These are phyloP conservation scores for Kentomonas sorsogonicus DNA, from an alignment of 208 protist genomes.

Conservation along the genomic window DNA sequence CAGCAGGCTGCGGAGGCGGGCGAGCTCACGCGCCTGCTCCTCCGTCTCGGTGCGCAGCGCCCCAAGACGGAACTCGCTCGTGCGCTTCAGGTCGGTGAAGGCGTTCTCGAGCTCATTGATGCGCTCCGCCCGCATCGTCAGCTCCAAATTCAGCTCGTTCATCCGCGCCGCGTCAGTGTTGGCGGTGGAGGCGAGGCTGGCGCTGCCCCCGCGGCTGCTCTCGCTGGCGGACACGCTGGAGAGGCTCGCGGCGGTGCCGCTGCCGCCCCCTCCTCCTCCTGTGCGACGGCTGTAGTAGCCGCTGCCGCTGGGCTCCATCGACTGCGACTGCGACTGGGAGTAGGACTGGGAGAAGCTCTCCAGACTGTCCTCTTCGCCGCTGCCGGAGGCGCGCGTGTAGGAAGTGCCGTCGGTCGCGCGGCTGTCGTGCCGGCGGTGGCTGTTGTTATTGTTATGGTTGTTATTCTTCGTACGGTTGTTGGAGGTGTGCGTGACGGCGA, in stretches of 20 bases:
- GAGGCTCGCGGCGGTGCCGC: not conserved
- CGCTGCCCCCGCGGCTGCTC: slow-evolving; percentile 3
- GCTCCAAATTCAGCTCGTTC: slow-evolving; percentile 21
- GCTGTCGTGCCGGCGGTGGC: too few species aligned
- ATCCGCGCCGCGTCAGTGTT: slow-evolving; percentile 9
- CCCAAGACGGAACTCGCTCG: slow-evolving; percentile 26
- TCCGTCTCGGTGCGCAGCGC: slow-evolving; percentile 16
- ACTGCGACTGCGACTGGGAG: too few species aligned
- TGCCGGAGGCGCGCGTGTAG: too few species aligned
- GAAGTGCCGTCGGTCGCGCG: too few species aligned
- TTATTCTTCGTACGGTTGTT: not conserved
- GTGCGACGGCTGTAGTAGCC: slow-evolving; percentile 1
- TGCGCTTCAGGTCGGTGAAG: slow-evolving; percentile 33
- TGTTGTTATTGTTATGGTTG: too few species aligned
- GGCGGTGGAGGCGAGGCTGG: not conserved
- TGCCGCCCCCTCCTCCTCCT: too few species aligned
- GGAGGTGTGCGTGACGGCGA: not conserved
- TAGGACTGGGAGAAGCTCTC: too few species aligned
- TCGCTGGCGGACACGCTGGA: slow-evolving; percentile 2
- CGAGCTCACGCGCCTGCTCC: slow-evolving; percentile 6
- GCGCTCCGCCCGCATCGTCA: slow-evolving; percentile 36
- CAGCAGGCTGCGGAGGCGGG: too few species aligned
- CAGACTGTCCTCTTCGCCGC: too few species aligned
- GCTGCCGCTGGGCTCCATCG: not conserved
- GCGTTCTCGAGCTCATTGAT: slow-evolving; percentile 37